These are phyloP conservation scores for Nakazawaea molendinolei DNA, from an alignment of 805 yeast genomes.

Conservation along the genomic window DNA sequence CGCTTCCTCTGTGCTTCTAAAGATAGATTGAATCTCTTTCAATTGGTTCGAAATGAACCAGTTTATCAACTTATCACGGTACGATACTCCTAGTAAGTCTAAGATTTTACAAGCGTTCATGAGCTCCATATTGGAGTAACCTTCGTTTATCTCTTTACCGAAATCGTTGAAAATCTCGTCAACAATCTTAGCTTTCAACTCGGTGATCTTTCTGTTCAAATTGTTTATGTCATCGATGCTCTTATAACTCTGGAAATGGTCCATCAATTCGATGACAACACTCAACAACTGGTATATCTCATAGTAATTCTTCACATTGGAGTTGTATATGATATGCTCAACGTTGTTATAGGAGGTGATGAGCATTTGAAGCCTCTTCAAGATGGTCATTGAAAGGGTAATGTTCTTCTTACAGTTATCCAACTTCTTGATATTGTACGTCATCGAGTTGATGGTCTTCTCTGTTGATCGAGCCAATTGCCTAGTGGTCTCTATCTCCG, in stretches of 20 bases:
- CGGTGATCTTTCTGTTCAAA: conserved; percentile 51
- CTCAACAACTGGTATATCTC: conserved; percentile 57
- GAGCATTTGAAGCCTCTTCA: conserved; percentile 83
- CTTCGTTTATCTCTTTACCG: conserved; percentile 38
- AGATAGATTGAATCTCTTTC: conserved; percentile 69
- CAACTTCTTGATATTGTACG: conserved; percentile 67
- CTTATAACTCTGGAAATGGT: conserved; percentile 71
- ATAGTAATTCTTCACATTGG: conserved; percentile 28
- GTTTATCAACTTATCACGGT: conserved; percentile 51
- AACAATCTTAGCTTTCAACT: conserved; percentile 52
- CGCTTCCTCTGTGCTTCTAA: conserved; percentile 81
- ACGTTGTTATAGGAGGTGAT: conserved; percentile 66
- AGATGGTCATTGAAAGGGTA: conserved; percentile 76
- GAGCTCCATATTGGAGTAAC: conserved; percentile 28
- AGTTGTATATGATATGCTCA: conserved; percentile 33
- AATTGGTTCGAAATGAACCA: conserved; percentile 72
- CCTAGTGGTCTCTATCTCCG: conserved; percentile 41
- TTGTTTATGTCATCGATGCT: conserved; percentile 75
- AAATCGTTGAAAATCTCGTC: conserved; percentile 73
- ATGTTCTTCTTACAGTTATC: conserved; percentile 83
- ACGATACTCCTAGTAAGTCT: conserved; percentile 53
- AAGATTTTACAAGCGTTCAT: conserved; percentile 67
- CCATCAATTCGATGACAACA: conserved; percentile 68
- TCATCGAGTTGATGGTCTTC: conserved; percentile 56
- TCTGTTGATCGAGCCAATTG: conserved; percentile 49